A percentile compares a stretch with the other conserved stretches of the same genome.
Conservation (phyloP, 2,329 filamentous ascomycete species). For the Alternaria tenuissima region DNA sequence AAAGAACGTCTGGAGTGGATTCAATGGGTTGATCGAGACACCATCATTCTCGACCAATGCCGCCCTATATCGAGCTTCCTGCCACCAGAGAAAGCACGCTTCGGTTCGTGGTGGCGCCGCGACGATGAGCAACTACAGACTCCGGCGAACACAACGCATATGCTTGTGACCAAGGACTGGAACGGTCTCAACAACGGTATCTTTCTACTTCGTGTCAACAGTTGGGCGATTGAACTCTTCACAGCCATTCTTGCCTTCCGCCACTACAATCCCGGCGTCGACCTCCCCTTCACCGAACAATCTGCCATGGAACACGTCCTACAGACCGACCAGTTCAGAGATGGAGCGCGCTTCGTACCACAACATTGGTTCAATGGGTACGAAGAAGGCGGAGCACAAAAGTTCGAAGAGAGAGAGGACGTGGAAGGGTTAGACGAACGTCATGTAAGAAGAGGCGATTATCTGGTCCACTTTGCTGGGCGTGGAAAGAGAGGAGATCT, state of each 20-base stretch:
- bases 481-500: slow-evolving; percentile 42
- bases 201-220: slow-evolving; percentile 53
- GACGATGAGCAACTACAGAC: not conserved
- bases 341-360: slow-evolving; percentile 48
- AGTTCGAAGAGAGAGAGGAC: slow-evolving; percentile 32
- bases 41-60: slow-evolving; percentile 55
- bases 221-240: slow-evolving; percentile 53
- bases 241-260: slow-evolving; percentile 51
- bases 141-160: slow-evolving; percentile 31
- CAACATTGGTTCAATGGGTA: slow-evolving; percentile 58
- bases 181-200: slow-evolving; percentile 56
- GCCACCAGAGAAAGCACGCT: slow-evolving; percentile 34
- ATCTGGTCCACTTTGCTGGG: slow-evolving; percentile 56
- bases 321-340: slow-evolving; percentile 42
- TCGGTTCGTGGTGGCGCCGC: slow-evolving; percentile 25
- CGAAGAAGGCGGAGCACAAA: slow-evolving; percentile 37
- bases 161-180: slow-evolving; percentile 51
- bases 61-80: slow-evolving; percentile 53
- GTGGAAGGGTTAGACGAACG: slow-evolving; percentile 48
- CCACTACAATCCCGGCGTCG: slow-evolving; percentile 48
- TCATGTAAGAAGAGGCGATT: slow-evolving; percentile 52
- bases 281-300: slow-evolving; percentile 52
- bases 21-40: slow-evolving; percentile 57
- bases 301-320: slow-evolving; percentile 53
- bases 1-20: slow-evolving; percentile 54